Evolutionary conservation across 768 basidiomycete species (phyloP), one percentile per base, ranked within the genome.

Genomic region (Tulasnella sp.): DNA sequence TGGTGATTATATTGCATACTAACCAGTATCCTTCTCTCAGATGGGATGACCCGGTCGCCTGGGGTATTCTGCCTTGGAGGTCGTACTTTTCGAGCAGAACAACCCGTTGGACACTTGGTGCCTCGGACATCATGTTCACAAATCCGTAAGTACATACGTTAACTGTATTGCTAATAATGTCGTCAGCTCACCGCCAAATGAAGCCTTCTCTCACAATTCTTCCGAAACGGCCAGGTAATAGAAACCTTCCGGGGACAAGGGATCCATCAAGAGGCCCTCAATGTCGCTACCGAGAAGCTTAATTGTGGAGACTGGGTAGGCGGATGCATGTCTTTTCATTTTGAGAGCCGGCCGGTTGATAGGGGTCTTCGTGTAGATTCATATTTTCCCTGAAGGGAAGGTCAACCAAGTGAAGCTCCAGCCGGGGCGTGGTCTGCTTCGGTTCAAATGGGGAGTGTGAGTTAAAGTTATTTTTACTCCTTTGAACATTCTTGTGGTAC

Each of bases 401-500:
- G 89, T 98, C 70, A 92, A 92, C 82, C 96, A 95, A 82, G 88
- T 79, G 23, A 81, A 79, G 11, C 77, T 80, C 61, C 80, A 83
- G 80, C 80, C 84, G 70, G 79, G 77, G 46, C 80, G 83, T 76
- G 81, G 84, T 9, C 84, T 98, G 74, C 87, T 90, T 9, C 87
- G 93, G 70, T 97, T 98, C 84, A 98, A 96, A 86, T 98, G 96
- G 96, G 96, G 96, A 78, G 86, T 96, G 95, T 96, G 83, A 84
- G 95, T 91, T 57, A 55, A 79, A 40, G 74, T 18, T 48, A 39
- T 40, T 15, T 18, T 29, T 4, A 26, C 2, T 48, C 35, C 39
- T 26, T 32, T 23, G 13, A 29, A 73, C 7, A 5, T 29, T 46
- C 46, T 11, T 35, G 5, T 61, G 75, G 75, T 10, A 39, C 69